Evolutionary conservation across 2,329 filamentous ascomycete species (phyloP).

Genomic region (Mollisia scopiformis): DNA sequence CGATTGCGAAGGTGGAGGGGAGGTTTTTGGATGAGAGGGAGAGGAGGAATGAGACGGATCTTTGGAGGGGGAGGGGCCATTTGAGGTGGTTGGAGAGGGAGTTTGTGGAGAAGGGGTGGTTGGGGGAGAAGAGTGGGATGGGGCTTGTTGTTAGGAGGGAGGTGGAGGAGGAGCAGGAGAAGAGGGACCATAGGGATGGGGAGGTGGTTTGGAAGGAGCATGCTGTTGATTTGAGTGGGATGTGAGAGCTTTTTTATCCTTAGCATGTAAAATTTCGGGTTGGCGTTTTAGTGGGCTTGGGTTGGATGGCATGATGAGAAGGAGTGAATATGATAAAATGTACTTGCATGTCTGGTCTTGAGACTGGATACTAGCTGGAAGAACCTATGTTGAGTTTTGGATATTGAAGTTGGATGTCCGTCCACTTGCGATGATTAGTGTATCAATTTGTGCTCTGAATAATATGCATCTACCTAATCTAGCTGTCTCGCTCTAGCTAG

Average conservation of each 20-base stretch:
- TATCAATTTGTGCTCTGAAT: no score
- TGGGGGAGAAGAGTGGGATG: conserved; percentile 39
- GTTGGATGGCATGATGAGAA: no score
- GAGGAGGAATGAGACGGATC: conserved; percentile 1
- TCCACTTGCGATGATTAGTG: no score
- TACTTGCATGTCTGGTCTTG: no score
- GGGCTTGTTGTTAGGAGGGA: conserved; percentile 24
- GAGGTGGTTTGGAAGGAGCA: conserved; percentile 18
- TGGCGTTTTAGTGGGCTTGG: not conserved
- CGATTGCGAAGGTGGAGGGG: conserved; percentile 41
- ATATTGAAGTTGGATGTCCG: no score
- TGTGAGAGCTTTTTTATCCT: no score
- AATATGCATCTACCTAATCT: no score
- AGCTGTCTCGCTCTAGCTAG: no score
- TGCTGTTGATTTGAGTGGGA: conserved; percentile 18
- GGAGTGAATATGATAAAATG: no score
- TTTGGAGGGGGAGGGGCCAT: conserved; percentile 5
- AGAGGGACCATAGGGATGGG: conserved; percentile 26
- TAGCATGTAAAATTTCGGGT: no score
- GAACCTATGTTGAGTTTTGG: no score
- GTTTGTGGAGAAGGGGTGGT: conserved; percentile 35
- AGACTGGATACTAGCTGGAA: no score
- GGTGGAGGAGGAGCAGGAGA: conserved; percentile 18
- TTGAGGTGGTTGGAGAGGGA: conserved; percentile 35
- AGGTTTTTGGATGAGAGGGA: conserved; percentile 37